Percentiles rank a stretch among this genome's conserved stretches.
Conservation (phyloP, 2,329 filamentous ascomycete species). For the Capronia coronata region DNA sequence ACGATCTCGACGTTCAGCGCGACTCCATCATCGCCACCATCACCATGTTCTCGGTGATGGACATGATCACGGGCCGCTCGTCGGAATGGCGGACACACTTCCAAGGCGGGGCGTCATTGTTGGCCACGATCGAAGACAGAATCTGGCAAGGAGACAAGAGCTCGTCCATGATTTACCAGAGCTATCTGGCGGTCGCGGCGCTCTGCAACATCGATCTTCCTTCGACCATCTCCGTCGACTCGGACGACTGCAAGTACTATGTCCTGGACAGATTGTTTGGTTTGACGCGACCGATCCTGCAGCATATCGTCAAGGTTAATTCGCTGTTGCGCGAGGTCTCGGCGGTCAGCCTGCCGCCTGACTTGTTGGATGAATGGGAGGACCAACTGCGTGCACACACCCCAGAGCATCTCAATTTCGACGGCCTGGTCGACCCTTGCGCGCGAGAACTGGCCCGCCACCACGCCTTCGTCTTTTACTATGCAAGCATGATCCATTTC, state of each 20-base stretch:
- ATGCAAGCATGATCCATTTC: conserved; percentile 34
- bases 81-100: conserved; percentile 29
- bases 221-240: conserved; percentile 21
- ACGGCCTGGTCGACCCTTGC: conserved; percentile 21
- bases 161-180: conserved; percentile 28
- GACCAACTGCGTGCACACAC: conserved; percentile 30
- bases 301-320: conserved; percentile 28
- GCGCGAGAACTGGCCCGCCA: conserved; percentile 25
- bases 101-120: conserved; percentile 28
- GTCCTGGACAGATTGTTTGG: conserved; percentile 32
- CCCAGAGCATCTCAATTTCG: conserved; percentile 19
- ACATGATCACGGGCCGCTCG: conserved; percentile 24
- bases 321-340: conserved; percentile 26
- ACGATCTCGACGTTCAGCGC: conserved; percentile 14
- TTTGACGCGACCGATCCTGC: conserved; percentile 28
- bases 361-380: conserved; percentile 32
- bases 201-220: conserved; percentile 31
- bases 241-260: conserved; percentile 25
- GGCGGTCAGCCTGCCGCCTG: background rate
- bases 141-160: conserved; percentile 17
- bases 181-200: conserved; percentile 31
- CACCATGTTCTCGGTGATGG: conserved; percentile 25
- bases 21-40: conserved; percentile 22
- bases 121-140: conserved; percentile 12
- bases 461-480: conserved; percentile 33